Conservation (phyloP, 352 stramenopile species). For the Pythium chondricola region DNA sequence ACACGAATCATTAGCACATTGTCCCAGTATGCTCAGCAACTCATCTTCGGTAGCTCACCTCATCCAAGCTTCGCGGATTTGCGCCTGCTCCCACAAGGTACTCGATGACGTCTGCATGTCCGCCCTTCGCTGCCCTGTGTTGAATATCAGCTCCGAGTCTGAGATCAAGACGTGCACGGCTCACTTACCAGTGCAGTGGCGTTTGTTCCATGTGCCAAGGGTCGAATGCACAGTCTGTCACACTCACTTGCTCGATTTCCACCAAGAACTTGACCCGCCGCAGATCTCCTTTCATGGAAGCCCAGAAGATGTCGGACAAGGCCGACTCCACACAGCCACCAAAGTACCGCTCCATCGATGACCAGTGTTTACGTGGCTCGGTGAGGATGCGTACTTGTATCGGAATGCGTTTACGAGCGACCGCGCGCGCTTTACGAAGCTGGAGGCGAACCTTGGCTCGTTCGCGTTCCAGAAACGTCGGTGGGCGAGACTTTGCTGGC, state of each 20-base stretch:
- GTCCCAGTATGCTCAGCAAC: too few species aligned
- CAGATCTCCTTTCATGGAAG: conserved; percentile 55
- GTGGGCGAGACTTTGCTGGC: background rate
- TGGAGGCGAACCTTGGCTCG: conserved; percentile 51
- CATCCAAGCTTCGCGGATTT: conserved; percentile 41
- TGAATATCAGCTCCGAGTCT: background rate
- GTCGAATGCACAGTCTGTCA: conserved; percentile 40
- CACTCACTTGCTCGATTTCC: conserved; percentile 42
- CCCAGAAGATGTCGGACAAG: conserved; percentile 66
- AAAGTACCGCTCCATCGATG: conserved; percentile 67
- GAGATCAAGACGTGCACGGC: too few species aligned
- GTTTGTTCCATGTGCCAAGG: conserved; percentile 76
- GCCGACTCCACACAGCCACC: conserved; percentile 39
- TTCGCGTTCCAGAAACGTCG: conserved; percentile 45
- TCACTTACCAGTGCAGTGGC: conserved; percentile 58
- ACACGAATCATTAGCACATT: background rate
- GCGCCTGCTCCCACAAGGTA: conserved; percentile 49
- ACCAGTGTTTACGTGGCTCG: conserved; percentile 33
- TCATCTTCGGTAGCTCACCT: conserved; percentile 32
- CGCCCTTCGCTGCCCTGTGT: conserved; percentile 62
- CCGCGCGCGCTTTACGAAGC: conserved; percentile 40
- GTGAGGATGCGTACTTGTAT: conserved; percentile 66
- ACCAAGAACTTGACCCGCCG: conserved; percentile 49
- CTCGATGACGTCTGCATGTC: conserved; percentile 34
- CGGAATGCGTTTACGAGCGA: conserved; percentile 52